A percentile compares a stretch with the other conserved stretches of the same genome.
These are phyloP conservation scores for Magnaporthiopsis incrustans DNA, from an alignment of 2,329 filamentous ascomycete species.

Conservation along the genomic window DNA sequence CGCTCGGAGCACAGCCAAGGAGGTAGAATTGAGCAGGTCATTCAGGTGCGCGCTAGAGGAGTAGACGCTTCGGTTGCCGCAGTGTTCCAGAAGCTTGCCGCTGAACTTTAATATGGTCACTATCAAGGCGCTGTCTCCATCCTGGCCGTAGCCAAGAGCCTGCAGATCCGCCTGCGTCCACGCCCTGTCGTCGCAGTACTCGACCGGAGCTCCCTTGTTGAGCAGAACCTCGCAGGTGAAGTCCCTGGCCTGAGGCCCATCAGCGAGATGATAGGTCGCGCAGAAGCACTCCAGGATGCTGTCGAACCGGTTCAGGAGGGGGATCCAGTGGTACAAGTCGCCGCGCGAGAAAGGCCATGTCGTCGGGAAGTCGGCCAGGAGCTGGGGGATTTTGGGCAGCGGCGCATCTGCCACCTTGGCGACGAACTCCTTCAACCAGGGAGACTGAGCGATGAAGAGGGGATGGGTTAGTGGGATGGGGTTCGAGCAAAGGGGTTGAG, in stretches of 20 bases:
- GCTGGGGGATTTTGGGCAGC: slow-evolving; percentile 67
- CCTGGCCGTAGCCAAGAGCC: slow-evolving; percentile 55
- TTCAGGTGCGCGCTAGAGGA: slow-evolving; percentile 87
- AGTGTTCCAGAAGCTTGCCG: slow-evolving; percentile 81
- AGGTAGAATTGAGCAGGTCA: slow-evolving; percentile 81
- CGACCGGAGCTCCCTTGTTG: slow-evolving; percentile 45
- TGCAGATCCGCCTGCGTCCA: slow-evolving; percentile 40
- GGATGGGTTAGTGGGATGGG: slow-evolving; percentile 7
- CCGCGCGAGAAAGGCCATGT: slow-evolving; percentile 94
- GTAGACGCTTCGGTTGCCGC: slow-evolving; percentile 93
- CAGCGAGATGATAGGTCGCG: slow-evolving; percentile 68
- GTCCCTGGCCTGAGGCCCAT: slow-evolving; percentile 70
- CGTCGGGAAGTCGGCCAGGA: slow-evolving; percentile 73
- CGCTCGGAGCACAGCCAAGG: slow-evolving; percentile 66
- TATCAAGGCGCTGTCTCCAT: slow-evolving; percentile 75
- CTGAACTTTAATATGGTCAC: slow-evolving; percentile 80
- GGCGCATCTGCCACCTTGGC: slow-evolving; percentile 59
- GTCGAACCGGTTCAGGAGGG: slow-evolving; percentile 88
- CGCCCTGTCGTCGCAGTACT: slow-evolving; percentile 40
- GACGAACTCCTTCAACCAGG: slow-evolving; percentile 78
- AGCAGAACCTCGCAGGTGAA: slow-evolving; percentile 62
- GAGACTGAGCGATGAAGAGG: slow-evolving; percentile 57
- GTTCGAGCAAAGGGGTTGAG: slow-evolving; percentile 2
- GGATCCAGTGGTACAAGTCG: slow-evolving; percentile 97
- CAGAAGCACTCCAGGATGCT: slow-evolving; percentile 76